These are phyloP conservation scores for Dillenia suffruticosa DNA, from an alignment of 164 flowering plant genomes.

Conservation along the genomic window DNA sequence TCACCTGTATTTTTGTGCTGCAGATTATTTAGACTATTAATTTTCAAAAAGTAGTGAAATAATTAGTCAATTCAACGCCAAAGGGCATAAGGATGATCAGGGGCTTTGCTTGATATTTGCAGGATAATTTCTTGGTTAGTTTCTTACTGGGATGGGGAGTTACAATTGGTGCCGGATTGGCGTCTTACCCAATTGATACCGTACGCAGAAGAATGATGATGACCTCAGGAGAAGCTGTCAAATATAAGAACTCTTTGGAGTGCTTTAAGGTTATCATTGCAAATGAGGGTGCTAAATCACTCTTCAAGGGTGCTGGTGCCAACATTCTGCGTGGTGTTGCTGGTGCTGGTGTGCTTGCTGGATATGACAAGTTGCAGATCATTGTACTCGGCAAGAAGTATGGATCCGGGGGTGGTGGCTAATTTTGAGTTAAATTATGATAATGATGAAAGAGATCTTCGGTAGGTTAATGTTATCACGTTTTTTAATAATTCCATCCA, in stretches of 20 bases:
- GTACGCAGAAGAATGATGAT: conserved; percentile 51
- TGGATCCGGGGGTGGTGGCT: conserved; percentile 33
- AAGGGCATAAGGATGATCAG: too few relatives aligned
- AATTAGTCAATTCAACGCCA: neutral
- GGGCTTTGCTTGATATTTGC: conserved; percentile 11
- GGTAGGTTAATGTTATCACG: too few relatives aligned
- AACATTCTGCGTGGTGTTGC: conserved; percentile 49
- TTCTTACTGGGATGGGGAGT: conserved; percentile 48
- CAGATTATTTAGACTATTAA: too few relatives aligned
- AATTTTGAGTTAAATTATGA: conserved; percentile 4
- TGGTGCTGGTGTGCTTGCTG: conserved; percentile 52
- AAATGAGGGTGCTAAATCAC: conserved; percentile 42
- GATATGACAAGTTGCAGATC: conserved; percentile 40
- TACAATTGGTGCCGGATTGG: conserved; percentile 50
- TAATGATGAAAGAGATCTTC: conserved; percentile 3
- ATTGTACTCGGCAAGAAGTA: conserved; percentile 31
- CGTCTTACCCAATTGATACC: conserved; percentile 46
- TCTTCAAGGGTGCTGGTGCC: conserved; percentile 53
- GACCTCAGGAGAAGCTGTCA: conserved; percentile 47
- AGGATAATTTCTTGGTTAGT: conserved; percentile 47
- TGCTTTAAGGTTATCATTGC: conserved; percentile 32
- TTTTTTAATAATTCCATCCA: too few relatives aligned
- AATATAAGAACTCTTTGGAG: conserved; percentile 43
- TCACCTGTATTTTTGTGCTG: too few relatives aligned
- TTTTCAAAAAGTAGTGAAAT: too few relatives aligned